phyloP scores from a whole-genome alignment of 2,329 filamentous ascomycete species.

The Meredithiella fracta region DNA sequence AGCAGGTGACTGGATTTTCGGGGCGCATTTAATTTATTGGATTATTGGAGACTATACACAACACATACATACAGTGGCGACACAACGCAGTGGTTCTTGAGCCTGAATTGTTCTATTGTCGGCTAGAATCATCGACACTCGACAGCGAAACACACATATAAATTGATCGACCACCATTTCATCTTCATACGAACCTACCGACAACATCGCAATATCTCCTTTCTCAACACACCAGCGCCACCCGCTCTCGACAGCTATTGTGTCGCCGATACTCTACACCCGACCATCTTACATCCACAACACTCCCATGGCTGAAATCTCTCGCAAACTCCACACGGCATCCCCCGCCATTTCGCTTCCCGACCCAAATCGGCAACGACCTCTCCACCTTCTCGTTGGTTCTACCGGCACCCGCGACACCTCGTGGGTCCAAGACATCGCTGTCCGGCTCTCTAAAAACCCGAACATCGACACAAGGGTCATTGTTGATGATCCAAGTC shows the following conservation, averaged over 20 bases:
- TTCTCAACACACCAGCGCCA: too few species aligned
- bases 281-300: not conserved
- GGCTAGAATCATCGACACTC: too few species aligned
- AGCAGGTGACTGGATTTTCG: too few species aligned
- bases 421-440: slow-evolving; percentile 48
- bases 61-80: not conserved
- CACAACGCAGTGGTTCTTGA: not conserved
- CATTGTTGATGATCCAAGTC: slow-evolving; percentile 48
- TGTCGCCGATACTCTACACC: not conserved
- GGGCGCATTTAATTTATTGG: too few species aligned
- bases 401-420: slow-evolving; percentile 49
- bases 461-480: slow-evolving; percentile 43
- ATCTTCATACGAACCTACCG: too few species aligned
- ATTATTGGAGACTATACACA: too few species aligned
- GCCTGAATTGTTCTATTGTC: not conserved
- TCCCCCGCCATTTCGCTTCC: slow-evolving; percentile 23
- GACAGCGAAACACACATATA: too few species aligned
- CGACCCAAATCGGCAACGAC: slow-evolving; percentile 21
- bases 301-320: slow-evolving; percentile 9
- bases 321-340: slow-evolving; percentile 8
- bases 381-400: slow-evolving; percentile 43
- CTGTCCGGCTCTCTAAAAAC: slow-evolving; percentile 50
- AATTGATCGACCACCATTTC: not conserved
- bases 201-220: too few species aligned
- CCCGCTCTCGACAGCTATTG: too few species aligned